A percentile compares a stretch with the other conserved stretches of the same genome.
Evolutionary conservation across 129 eudicot genomes (phyloP).

Genomic region (Flaveria trinervia): DNA sequence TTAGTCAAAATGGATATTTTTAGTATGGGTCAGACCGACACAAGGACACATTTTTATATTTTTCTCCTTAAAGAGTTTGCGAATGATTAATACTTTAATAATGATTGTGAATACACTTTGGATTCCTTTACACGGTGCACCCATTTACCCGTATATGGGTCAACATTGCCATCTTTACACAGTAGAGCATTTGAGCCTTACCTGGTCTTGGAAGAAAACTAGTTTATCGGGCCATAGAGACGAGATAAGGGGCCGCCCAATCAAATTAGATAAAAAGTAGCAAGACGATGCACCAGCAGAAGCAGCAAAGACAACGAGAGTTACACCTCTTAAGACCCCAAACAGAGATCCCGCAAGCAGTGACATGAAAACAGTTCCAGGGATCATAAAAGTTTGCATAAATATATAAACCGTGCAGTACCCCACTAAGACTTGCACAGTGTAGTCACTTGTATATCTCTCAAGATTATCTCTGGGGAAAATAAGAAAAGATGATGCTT

Average conservation of each 20-base stretch:
- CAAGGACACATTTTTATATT: not conserved
- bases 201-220: slow-evolving; percentile 84
- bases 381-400: slow-evolving; percentile 99
- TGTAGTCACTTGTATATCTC: slow-evolving; percentile 90
- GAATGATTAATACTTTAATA: not conserved
- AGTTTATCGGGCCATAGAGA: slow-evolving; percentile 87
- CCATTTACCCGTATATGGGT: not conserved
- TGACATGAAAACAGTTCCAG: slow-evolving; percentile 94
- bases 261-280: slow-evolving; percentile 74
- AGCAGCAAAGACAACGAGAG: slow-evolving; percentile 81
- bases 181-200: slow-evolving; percentile 22
- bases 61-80: not conserved
- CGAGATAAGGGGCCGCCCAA: slow-evolving; percentile 78
- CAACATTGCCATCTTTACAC: not conserved
- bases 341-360: slow-evolving; percentile 85
- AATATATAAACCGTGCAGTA: slow-evolving; percentile 80
- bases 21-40: not conserved
- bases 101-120: not conserved
- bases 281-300: slow-evolving; percentile 97
- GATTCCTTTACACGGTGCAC: not conserved
- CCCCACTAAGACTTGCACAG: slow-evolving; percentile 79
- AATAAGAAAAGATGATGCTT: not conserved
- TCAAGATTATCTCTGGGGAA: slow-evolving; percentile 74
- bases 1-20: not conserved
- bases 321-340: slow-evolving; percentile 76